phyloP scores from a whole-genome alignment of 2,329 filamentous ascomycete genomes.

The Cladophialophora yegresii region DNA sequence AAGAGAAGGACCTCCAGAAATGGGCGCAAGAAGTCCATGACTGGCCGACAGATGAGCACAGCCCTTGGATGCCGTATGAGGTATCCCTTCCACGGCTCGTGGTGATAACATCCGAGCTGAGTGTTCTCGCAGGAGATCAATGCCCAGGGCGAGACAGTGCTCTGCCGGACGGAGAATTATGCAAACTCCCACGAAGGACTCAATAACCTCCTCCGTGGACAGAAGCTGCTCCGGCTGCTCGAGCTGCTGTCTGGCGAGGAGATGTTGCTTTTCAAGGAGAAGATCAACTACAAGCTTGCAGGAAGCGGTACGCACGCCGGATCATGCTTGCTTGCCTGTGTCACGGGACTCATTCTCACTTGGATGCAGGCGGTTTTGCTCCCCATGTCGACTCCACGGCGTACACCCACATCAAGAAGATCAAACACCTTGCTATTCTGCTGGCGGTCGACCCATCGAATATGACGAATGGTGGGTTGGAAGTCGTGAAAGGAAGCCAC shows the following conservation, averaged over 20 bases:
- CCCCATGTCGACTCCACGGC: constrained; percentile 48
- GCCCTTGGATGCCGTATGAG: constrained; percentile 20
- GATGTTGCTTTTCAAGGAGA: constrained; percentile 50
- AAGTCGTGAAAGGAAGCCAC: constrained; percentile 47
- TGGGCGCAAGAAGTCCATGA: constrained; percentile 45
- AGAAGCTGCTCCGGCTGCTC: constrained; percentile 39
- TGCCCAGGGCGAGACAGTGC: constrained; percentile 38
- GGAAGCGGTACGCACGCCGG: constrained; percentile 40
- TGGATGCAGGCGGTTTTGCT: constrained; percentile 42
- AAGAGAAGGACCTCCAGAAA: constrained; percentile 30
- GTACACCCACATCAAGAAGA: constrained; percentile 47
- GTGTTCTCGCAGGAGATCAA: constrained; percentile 40
- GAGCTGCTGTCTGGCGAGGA: constrained; percentile 43
- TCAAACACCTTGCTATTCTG: constrained; percentile 47
- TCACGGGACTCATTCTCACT: neutral
- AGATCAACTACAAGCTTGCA: constrained; percentile 49
- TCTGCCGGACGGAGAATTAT: constrained; percentile 44
- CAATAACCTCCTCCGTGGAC: constrained; percentile 43
- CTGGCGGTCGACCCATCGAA: constrained; percentile 46
- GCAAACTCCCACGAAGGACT: constrained; percentile 42
- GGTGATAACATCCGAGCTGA: constrained; percentile 20
- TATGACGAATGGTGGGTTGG: constrained; percentile 44
- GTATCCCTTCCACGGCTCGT: neutral
- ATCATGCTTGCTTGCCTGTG: neutral
- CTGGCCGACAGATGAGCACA: constrained; percentile 35